Evolutionary conservation across 2,329 filamentous ascomycete species (phyloP).

Genomic region (Trichoderma cornu-damae): DNA sequence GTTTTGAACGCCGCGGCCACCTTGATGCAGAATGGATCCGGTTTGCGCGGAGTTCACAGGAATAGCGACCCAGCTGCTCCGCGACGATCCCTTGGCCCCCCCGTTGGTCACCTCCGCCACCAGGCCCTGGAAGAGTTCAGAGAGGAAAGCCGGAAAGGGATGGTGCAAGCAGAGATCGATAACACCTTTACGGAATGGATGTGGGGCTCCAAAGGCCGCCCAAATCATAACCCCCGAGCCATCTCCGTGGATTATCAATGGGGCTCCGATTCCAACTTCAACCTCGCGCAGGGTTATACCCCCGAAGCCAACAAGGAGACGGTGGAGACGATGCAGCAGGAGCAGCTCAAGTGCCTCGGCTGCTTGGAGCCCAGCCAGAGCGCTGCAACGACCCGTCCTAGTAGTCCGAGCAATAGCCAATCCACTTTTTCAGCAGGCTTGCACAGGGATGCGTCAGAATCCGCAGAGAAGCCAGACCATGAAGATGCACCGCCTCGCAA

Average conservation of each 20-base stretch:
- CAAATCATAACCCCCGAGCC: conserved; percentile 30
- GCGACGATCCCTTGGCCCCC: conserved; percentile 30
- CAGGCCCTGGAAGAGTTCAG: conserved; percentile 41
- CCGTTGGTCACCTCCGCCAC: conserved; percentile 39
- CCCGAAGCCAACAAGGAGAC: conserved; percentile 53
- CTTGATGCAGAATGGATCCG: conserved; percentile 42
- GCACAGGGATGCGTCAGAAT: conserved; percentile 22
- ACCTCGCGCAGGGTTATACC: conserved; percentile 51
- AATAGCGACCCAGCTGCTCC: conserved; percentile 25
- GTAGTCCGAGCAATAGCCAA: conserved; percentile 44
- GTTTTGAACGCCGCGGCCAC: conserved; percentile 53
- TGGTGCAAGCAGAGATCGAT: conserved; percentile 30
- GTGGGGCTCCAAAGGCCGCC: conserved; percentile 31
- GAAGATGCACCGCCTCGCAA: conserved; percentile 44
- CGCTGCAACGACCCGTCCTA: conserved; percentile 53
- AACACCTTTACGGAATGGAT: conserved; percentile 41
- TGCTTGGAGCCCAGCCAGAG: conserved; percentile 55
- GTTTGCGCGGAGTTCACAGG: conserved; percentile 23
- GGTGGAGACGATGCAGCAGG: conserved; percentile 50
- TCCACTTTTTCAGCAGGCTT: not conserved
- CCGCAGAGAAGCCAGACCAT: conserved; percentile 34
- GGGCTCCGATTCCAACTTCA: conserved; percentile 65
- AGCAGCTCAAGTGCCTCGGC: conserved; percentile 51
- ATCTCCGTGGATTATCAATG: conserved; percentile 51
- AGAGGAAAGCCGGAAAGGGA: conserved; percentile 35